Evolutionary conservation across 495 filamentous ascomycete genomes (phyloP).

Genomic region (Hypoxylon crocopeplum): DNA sequence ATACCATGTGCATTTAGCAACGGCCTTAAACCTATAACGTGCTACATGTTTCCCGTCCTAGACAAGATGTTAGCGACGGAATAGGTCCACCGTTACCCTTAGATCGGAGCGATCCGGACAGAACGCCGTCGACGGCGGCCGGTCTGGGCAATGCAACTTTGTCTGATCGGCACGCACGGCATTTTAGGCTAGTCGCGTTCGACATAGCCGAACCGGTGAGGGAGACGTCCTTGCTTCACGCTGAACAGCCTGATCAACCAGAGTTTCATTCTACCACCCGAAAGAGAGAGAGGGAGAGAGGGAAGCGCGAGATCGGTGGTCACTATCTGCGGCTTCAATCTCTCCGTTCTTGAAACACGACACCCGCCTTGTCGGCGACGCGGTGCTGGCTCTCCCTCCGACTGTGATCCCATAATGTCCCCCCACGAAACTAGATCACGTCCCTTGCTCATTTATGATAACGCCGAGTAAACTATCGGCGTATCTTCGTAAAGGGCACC

Average conservation of each 20-base stretch:
- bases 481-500: background rate
- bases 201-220: background rate
- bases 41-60: too few species aligned
- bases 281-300: background rate
- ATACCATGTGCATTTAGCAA: too few species aligned
- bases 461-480: background rate
- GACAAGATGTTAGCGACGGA: background rate
- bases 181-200: background rate
- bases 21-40: too few species aligned
- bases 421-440: too few species aligned
- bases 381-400: background rate
- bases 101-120: background rate
- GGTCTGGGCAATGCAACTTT: background rate
- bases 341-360: background rate
- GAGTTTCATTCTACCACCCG: background rate
- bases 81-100: background rate
- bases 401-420: background rate
- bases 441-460: background rate
- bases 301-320: too few species aligned
- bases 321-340: background rate
- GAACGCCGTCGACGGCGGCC: background rate
- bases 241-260: background rate
- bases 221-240: background rate
- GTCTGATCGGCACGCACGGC: background rate
- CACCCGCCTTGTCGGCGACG: too few species aligned